Conservation (phyloP, 2,329 filamentous ascomycete species). For the Fusarium vanettenii region DNA sequence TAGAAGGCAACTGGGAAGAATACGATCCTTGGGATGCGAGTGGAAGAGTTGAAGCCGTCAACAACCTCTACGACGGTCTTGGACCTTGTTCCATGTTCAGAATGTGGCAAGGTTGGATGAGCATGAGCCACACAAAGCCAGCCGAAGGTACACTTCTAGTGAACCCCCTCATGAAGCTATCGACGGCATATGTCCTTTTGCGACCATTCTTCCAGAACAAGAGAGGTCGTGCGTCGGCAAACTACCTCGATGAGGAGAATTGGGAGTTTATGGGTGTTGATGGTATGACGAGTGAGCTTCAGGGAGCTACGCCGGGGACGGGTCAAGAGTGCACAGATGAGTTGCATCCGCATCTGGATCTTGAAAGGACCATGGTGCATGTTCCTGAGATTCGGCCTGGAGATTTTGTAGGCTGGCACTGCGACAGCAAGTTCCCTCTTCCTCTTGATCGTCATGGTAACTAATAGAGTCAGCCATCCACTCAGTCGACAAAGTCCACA, state of each 20-base stretch:
- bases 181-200: conserved; percentile 83
- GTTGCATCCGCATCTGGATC: conserved; percentile 79
- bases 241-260: conserved; percentile 64
- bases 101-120: conserved; percentile 91
- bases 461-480: conserved; percentile 74
- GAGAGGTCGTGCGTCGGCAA: conserved; percentile 31
- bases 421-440: conserved; percentile 68
- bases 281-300: conserved; percentile 69
- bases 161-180: conserved; percentile 79
- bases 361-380: conserved; percentile 75
- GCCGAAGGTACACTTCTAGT: conserved; percentile 84
- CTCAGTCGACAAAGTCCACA: conserved; percentile 83
- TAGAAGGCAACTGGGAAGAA: conserved; percentile 80
- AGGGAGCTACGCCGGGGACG: conserved; percentile 76
- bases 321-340: conserved; percentile 75
- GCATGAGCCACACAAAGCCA: conserved; percentile 78
- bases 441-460: too few species aligned
- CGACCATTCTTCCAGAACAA: conserved; percentile 82
- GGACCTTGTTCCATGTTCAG: conserved; percentile 88
- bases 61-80: conserved; percentile 82
- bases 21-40: conserved; percentile 87
- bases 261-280: conserved; percentile 66
- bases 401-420: conserved; percentile 88
- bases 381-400: conserved; percentile 76
- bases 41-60: conserved; percentile 73